Conservation (phyloP, 768 basidiomycete genomes). For the Cystofilobasidium bisporidii region DNA sequence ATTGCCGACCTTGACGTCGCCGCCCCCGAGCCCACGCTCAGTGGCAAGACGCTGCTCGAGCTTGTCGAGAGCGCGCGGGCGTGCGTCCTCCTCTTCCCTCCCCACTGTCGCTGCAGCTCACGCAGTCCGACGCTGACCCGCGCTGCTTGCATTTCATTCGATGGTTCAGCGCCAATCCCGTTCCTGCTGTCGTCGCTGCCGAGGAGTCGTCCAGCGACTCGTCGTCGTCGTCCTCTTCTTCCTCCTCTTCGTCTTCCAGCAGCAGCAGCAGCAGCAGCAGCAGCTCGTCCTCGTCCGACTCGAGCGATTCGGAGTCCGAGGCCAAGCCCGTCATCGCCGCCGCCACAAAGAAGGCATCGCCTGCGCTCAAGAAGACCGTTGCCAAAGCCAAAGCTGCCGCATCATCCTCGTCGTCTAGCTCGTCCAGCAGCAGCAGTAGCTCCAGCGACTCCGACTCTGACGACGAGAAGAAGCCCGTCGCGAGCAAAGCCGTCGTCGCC, state of each 20-base stretch:
- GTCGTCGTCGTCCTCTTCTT: conserved; percentile 29
- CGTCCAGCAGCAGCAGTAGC: conserved; percentile 6
- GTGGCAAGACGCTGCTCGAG: conserved; percentile 22
- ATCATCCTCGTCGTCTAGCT: not conserved
- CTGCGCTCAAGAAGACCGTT: conserved; percentile 7
- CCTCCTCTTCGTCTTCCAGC: conserved; percentile 36
- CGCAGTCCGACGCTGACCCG: conserved; percentile 41
- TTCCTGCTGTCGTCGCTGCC: conserved; percentile 1
- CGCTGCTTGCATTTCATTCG: no score
- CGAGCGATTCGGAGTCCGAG: conserved; percentile 7
- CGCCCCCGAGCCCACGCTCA: not conserved
- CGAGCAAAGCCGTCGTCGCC: not conserved
- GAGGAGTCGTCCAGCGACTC: conserved; percentile 20
- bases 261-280: no score
- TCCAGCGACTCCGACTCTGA: not conserved
- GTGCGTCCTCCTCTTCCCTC: conserved; percentile 4
- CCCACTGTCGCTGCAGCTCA: conserved; percentile 48
- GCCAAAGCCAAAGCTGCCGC: not conserved
- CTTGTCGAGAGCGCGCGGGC: conserved; percentile 17
- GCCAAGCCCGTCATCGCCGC: not conserved
- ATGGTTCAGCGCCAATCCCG: not conserved
- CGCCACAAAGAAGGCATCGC: conserved; percentile 27
- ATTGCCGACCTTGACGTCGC: conserved; percentile 21
- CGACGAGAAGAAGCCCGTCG: conserved; percentile 8
- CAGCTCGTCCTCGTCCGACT: conserved; percentile 13